phyloP scores from a whole-genome alignment of 345 rosid species.

The Melaleuca alternifolia region DNA sequence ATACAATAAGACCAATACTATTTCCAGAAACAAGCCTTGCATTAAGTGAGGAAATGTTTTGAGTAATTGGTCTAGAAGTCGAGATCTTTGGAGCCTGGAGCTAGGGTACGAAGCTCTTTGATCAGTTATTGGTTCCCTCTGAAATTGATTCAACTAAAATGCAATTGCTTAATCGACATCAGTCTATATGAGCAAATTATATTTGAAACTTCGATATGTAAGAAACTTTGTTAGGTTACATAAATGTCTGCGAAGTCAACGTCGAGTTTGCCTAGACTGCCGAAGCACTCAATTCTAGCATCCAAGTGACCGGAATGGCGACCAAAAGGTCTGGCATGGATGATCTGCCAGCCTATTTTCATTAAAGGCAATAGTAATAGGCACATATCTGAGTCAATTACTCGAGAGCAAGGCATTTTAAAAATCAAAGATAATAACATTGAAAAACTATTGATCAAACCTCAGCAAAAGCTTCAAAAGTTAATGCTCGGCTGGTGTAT shows the following conservation, averaged over 20 bases:
- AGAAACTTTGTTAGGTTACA: not conserved
- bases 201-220: not conserved
- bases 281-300: conserved; percentile 38
- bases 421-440: not conserved
- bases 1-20: conserved; percentile 60
- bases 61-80: not conserved
- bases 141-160: not conserved
- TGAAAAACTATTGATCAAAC: not conserved
- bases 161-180: not conserved
- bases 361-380: conserved; percentile 6
- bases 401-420: not conserved
- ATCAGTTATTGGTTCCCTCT: not conserved
- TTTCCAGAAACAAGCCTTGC: conserved; percentile 66
- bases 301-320: conserved; percentile 68
- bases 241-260: not conserved
- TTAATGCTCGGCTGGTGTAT: conserved; percentile 39
- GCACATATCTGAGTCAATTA: not conserved
- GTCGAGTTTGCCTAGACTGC: not conserved
- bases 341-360: conserved; percentile 10
- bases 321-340: conserved; percentile 5
- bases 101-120: not conserved
- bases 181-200: not conserved
- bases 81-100: not conserved
- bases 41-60: conserved; percentile 15
- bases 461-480: conserved; percentile 35